phyloP scores from a whole-genome alignment of 164 flowering plant species.

The Stephania cephalantha region DNA sequence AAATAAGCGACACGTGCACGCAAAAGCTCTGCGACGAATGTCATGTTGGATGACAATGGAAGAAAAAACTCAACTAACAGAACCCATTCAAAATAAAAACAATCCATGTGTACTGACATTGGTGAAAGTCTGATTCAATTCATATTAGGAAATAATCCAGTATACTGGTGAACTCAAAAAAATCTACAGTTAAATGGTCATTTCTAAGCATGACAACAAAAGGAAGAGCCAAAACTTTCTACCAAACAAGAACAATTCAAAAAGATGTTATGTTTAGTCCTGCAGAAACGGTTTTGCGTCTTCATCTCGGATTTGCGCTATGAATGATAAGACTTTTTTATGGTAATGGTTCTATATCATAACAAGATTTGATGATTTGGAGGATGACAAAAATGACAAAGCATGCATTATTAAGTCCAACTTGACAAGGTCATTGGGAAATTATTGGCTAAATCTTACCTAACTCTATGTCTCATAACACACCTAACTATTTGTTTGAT shows the following conservation, averaged over 20 bases:
- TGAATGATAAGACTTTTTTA: constrained; percentile 1
- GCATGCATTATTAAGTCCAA: background rate
- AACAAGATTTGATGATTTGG: constrained; percentile 7
- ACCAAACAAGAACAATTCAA: background rate
- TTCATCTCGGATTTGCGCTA: background rate
- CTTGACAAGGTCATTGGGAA: background rate
- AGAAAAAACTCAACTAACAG: background rate
- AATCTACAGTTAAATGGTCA: background rate
- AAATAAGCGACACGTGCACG: too few relatives aligned
- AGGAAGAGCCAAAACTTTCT: background rate
- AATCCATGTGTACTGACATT: background rate
- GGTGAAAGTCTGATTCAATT: background rate
- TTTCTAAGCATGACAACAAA: background rate
- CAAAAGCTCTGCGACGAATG: too few relatives aligned
- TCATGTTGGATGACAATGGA: background rate
- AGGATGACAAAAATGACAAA: constrained; percentile 6
- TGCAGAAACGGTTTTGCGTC: background rate
- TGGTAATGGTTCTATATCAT: background rate
- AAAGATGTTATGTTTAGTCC: background rate
- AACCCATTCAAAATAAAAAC: background rate
- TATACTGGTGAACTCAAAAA: too few relatives aligned
- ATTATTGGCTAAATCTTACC: constrained; percentile 8
- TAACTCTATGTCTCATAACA: background rate
- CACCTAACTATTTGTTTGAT: background rate
- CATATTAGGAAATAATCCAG: too few relatives aligned